Conservation (phyloP, 139 green algal genomes). For the Parachlorella kessleri region DNA sequence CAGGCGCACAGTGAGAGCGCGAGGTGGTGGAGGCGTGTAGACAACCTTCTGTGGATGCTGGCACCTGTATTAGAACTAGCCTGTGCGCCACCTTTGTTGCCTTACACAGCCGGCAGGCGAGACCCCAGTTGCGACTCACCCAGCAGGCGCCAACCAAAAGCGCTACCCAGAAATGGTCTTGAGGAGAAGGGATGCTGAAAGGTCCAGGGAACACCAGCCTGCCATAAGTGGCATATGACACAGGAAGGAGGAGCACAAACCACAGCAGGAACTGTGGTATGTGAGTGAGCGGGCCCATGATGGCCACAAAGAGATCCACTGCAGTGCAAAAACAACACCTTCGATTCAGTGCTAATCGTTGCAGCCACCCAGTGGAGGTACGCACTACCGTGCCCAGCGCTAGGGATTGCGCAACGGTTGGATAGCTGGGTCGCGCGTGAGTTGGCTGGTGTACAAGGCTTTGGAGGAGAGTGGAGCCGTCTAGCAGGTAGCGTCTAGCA, state of each 20-base stretch:
- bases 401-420: neutral
- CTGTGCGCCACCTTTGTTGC: neutral
- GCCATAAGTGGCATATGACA: constrained; percentile 29
- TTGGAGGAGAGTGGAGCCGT: too few species aligned
- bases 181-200: constrained; percentile 14
- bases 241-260: constrained; percentile 44
- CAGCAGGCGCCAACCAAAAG: constrained; percentile 41
- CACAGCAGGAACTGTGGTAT: constrained; percentile 65
- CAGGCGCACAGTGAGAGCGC: neutral
- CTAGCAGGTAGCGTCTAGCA: too few species aligned
- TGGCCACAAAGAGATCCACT: constrained; percentile 69
- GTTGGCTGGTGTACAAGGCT: too few species aligned
- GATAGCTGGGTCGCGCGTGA: too few species aligned
- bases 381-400: neutral
- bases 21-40: neutral
- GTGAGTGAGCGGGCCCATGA: constrained; percentile 78
- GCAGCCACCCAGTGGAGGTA: neutral
- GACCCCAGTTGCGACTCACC: constrained; percentile 16
- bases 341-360: too few species aligned
- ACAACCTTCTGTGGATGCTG: neutral
- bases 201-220: constrained; percentile 9
- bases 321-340: constrained; percentile 4
- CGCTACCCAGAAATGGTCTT: constrained; percentile 37
- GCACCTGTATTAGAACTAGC: neutral
- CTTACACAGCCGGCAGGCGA: neutral